These are phyloP conservation scores for Aureobasidium sp. DNA, from an alignment of 2,329 filamentous ascomycete genomes.

Conservation along the genomic window DNA sequence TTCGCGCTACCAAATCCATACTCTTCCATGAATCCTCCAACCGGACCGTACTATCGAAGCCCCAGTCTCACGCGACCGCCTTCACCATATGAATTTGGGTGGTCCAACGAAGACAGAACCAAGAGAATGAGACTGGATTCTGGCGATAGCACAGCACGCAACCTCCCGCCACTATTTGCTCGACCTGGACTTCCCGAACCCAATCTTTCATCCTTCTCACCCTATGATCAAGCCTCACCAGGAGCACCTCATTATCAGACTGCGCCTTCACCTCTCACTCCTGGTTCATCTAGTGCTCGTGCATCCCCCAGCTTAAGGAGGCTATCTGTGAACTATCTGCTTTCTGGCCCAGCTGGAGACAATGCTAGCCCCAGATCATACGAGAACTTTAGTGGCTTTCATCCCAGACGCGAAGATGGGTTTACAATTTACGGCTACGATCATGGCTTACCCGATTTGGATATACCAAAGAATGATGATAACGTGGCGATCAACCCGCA, in stretches of 20 bases:
- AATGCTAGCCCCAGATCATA: neutral
- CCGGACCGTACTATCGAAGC: neutral
- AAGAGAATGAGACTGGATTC: constrained; percentile 32
- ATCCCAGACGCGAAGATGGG: constrained; percentile 11
- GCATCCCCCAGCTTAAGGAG: constrained; percentile 42
- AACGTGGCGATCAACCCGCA: constrained; percentile 50
- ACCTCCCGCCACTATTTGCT: constrained; percentile 23
- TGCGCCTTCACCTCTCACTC: constrained; percentile 38
- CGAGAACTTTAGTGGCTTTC: neutral
- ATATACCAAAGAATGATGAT: constrained; percentile 66
- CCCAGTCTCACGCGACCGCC: neutral
- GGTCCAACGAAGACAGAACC: constrained; percentile 26
- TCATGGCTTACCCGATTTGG: constrained; percentile 60
- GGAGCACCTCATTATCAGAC: constrained; percentile 28
- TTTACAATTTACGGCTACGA: constrained; percentile 62
- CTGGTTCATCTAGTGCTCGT: constrained; percentile 33
- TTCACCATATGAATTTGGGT: neutral
- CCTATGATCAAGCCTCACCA: constrained; percentile 32
- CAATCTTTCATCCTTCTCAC: neutral
- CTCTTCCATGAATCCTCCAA: neutral
- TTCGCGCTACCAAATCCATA: constrained; percentile 6
- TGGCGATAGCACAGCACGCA: constrained; percentile 15
- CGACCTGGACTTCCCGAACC: constrained; percentile 22
- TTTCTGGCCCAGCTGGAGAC: constrained; percentile 46
- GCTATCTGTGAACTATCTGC: constrained; percentile 59